phyloP scores from a whole-genome alignment of 345 rosid genomes.

The Zanthoxylum bungeanum region DNA sequence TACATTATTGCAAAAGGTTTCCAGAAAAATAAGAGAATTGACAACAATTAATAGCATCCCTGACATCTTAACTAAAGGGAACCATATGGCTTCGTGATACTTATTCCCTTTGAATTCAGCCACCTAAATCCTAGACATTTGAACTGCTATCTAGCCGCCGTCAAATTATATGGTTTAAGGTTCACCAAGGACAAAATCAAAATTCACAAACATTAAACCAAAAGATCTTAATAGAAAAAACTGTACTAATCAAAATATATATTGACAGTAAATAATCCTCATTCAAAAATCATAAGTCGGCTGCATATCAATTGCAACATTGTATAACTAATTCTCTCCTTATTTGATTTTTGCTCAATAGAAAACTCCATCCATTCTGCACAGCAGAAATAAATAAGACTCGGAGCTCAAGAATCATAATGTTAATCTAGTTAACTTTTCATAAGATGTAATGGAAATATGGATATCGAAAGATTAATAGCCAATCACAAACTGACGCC shows the following conservation, averaged over 20 bases:
- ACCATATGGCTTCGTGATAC: not conserved
- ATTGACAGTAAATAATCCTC: not conserved
- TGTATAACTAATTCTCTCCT: slow-evolving; percentile 21
- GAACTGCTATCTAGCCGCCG: not conserved
- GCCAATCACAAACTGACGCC: not conserved
- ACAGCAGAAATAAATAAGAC: slow-evolving; percentile 2
- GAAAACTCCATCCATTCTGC: slow-evolving; percentile 43
- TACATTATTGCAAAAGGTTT: not conserved
- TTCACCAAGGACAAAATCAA: not conserved
- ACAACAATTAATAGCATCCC: not conserved
- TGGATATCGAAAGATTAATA: not conserved
- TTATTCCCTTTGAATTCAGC: not conserved
- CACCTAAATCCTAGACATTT: not conserved
- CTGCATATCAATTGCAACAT: not conserved
- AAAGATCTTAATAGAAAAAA: not conserved
- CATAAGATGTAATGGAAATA: not conserved
- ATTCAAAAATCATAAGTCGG: not conserved
- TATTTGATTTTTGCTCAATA: slow-evolving; percentile 39
- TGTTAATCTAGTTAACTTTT: not conserved
- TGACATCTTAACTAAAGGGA: not conserved
- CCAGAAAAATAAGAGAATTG: not conserved
- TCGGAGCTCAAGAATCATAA: not conserved
- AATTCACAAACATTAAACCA: not conserved
- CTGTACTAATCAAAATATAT: not conserved
- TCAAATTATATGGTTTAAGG: not conserved